Evolutionary conservation across 2,329 filamentous ascomycete genomes (phyloP).

Genomic region (Dendryphion nanum): DNA sequence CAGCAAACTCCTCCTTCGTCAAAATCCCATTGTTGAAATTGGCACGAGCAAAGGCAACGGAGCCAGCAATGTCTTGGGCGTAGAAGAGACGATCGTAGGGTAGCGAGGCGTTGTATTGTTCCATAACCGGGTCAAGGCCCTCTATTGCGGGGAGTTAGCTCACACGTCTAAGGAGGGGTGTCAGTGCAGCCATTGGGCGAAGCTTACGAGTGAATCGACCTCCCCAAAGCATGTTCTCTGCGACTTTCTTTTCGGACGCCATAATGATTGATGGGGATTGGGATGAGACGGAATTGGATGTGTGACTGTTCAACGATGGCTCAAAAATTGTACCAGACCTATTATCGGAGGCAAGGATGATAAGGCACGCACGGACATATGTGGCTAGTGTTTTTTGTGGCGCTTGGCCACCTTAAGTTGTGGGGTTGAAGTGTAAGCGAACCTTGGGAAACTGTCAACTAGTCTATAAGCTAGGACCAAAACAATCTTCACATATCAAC

Average conservation of each 20-base stretch:
- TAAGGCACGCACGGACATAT: no score
- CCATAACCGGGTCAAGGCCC: conserved; percentile 82
- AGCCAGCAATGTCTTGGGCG: conserved; percentile 76
- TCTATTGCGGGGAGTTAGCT: conserved; percentile 47
- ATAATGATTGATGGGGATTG: conserved; percentile 14
- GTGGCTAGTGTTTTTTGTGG: no score
- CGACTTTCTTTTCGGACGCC: conserved; percentile 35
- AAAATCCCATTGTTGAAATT: conserved; percentile 76
- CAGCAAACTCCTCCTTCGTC: conserved; percentile 67
- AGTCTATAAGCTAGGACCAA: no score
- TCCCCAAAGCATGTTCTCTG: conserved; percentile 41
- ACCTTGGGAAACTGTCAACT: no score
- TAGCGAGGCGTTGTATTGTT: conserved; percentile 78
- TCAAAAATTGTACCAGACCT: no score
- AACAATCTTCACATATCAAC: not conserved
- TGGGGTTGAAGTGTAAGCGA: no score
- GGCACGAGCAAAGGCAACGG: conserved; percentile 77
- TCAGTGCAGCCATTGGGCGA: conserved; percentile 8
- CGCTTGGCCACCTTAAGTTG: no score
- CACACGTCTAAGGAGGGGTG: conserved; percentile 1
- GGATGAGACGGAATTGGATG: conserved; percentile 1
- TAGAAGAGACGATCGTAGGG: conserved; percentile 76
- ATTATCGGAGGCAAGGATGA: no score
- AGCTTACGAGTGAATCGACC: conserved; percentile 34
- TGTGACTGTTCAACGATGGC: no score